Percentiles rank a stretch among this genome's conserved stretches.
phyloP scores from a whole-genome alignment of 2,329 filamentous ascomycete species.

The Xylogone sp. region DNA sequence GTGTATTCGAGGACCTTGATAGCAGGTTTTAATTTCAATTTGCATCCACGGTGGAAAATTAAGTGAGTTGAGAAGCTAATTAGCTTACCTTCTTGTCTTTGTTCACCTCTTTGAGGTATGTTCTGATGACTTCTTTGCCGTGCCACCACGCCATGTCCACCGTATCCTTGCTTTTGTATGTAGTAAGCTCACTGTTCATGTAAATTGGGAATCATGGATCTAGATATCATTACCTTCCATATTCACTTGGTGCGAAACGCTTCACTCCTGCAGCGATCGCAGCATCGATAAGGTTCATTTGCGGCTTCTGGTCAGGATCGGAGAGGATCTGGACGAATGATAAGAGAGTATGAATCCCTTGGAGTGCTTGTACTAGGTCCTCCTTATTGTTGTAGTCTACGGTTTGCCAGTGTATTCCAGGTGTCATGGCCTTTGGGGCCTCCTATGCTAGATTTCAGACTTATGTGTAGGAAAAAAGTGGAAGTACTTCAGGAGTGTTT shows the following conservation, averaged over 20 bases:
- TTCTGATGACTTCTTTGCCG: constrained; percentile 44
- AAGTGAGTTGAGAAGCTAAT: too few species aligned
- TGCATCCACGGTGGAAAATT: too few species aligned
- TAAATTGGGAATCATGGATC: too few species aligned
- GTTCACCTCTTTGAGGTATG: constrained; percentile 50
- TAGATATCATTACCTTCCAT: constrained; percentile 18
- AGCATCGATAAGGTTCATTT: constrained; percentile 37
- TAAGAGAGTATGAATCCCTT: constrained; percentile 48
- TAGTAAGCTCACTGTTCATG: too few species aligned
- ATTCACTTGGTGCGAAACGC: constrained; percentile 38
- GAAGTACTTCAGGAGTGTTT: not conserved
- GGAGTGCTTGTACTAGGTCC: constrained; percentile 34
- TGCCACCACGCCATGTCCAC: constrained; percentile 44
- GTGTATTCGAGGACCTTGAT: constrained; percentile 43
- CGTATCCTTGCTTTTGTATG: constrained; percentile 30
- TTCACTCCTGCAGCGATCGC: constrained; percentile 34
- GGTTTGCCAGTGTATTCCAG: not conserved
- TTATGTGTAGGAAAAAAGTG: too few species aligned
- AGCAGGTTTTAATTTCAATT: too few species aligned
- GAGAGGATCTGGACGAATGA: constrained; percentile 36
- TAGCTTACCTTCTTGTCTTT: constrained; percentile 22
- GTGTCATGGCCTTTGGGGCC: not conserved
- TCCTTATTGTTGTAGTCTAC: constrained; percentile 41
- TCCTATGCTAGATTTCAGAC: not conserved
- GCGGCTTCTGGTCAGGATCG: constrained; percentile 26